A percentile compares a stretch with the other conserved stretches of the same genome.
Conservation (phyloP, 352 stramenopile species). For the Globisporangium canariense region DNA sequence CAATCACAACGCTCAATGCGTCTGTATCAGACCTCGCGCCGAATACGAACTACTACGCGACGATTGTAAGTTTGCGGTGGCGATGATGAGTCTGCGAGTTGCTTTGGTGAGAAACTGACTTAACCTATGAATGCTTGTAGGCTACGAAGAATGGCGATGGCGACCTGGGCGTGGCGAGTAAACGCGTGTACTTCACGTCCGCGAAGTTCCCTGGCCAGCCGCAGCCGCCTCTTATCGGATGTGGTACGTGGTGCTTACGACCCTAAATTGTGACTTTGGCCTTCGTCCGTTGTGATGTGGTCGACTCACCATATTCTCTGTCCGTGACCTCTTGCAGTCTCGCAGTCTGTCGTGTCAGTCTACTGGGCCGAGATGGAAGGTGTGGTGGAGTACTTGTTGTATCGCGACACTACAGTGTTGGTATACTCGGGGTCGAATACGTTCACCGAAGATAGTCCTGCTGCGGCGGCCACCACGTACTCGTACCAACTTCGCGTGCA, state of each 20-base stretch:
- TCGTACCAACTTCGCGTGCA: conserved; percentile 31
- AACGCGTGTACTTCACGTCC: conserved; percentile 41
- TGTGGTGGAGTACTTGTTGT: conserved; percentile 33
- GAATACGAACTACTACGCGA: conserved; percentile 34
- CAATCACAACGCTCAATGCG: conserved; percentile 17
- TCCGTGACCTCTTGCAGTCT: conserved; percentile 23
- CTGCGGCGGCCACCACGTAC: conserved; percentile 33
- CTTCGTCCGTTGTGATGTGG: neutral
- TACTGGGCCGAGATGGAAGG: conserved; percentile 30
- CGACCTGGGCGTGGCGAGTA: conserved; percentile 28
- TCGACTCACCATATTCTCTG: neutral
- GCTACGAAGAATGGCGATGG: conserved; percentile 26
- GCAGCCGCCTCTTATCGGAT: conserved; percentile 38
- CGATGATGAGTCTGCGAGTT: neutral
- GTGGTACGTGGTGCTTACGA: conserved; percentile 30
- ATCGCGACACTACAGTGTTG: conserved; percentile 25
- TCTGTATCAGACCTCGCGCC: conserved; percentile 26
- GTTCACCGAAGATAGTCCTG: conserved; percentile 33
- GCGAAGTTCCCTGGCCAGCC: conserved; percentile 31
- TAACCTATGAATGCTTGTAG: conserved; percentile 14
- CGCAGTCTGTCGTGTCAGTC: conserved; percentile 24
- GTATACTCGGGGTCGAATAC: conserved; percentile 25
- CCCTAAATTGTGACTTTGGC: no score
- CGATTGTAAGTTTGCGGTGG: conserved; percentile 32
- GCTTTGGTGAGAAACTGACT: neutral